Percentiles rank a stretch among this genome's conserved stretches.
Conservation (phyloP, 129 eudicot genomes). For the Artemisia argyi region DNA sequence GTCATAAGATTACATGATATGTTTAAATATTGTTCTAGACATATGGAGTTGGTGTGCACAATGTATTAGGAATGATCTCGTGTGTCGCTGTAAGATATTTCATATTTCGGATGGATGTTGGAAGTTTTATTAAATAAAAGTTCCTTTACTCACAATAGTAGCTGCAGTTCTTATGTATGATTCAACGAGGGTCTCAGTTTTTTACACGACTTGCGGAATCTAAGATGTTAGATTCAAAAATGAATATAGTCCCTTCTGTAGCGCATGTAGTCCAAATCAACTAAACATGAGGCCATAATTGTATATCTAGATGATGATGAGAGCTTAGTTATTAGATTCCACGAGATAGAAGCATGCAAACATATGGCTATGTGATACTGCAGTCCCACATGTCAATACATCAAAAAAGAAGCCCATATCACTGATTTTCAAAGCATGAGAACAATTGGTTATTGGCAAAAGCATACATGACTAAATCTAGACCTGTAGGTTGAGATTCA, state of each 20-base stretch:
- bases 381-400: too few relatives aligned
- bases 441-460: too few relatives aligned
- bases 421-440: too few relatives aligned
- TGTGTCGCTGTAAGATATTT: conserved; percentile 10
- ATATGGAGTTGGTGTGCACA: background rate
- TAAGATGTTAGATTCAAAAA: background rate
- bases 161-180: background rate
- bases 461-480: too few relatives aligned
- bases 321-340: too few relatives aligned
- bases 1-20: background rate
- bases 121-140: background rate
- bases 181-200: background rate
- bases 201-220: background rate
- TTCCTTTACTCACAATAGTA: background rate
- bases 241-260: background rate
- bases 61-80: conserved; percentile 4
- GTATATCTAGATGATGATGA: background rate
- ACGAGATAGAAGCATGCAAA: too few relatives aligned
- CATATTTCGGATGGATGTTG: background rate
- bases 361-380: too few relatives aligned
- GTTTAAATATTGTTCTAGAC: background rate
- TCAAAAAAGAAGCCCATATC: too few relatives aligned
- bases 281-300: background rate
- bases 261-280: background rate
- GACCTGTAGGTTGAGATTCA: too few relatives aligned